phyloP scores from a whole-genome alignment of 225 moss, liverwort and hornwort species.

The Thuidium tamariscinum region DNA sequence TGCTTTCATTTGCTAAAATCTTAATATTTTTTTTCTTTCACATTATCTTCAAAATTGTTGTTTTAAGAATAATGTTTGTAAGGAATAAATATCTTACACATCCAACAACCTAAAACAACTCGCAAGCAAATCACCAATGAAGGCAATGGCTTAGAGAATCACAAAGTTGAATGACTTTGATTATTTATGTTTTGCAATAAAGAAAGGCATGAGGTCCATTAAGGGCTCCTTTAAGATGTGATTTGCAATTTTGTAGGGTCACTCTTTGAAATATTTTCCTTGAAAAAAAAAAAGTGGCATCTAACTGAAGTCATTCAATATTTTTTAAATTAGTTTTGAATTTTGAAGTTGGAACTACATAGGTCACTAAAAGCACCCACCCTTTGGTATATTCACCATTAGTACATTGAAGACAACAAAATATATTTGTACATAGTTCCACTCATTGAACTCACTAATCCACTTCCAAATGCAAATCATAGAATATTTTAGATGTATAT shows the following conservation, averaged over 20 bases:
- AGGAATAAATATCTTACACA: fast-evolving
- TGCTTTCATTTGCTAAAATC: too few relatives aligned
- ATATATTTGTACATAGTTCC: fast-evolving
- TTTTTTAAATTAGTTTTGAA: neutral
- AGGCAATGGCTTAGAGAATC: fast-evolving
- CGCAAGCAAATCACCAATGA: fast-evolving
- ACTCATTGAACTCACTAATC: neutral
- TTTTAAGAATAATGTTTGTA: neutral
- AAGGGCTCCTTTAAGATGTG: neutral
- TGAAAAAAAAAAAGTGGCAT: neutral
- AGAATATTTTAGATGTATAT: neutral
- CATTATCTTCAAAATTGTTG: neutral
- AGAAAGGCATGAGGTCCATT: neutral
- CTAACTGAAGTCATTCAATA: fast-evolving
- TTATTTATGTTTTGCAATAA: neutral
- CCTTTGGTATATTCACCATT: fast-evolving
- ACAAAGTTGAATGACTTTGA: neutral
- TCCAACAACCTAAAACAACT: fast-evolving
- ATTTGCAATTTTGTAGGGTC: fast-evolving
- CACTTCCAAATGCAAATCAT: fast-evolving
- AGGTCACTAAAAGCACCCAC: fast-evolving
- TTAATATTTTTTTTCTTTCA: fast-evolving
- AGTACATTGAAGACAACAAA: neutral
- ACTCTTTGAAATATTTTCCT: neutral
- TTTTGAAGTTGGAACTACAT: neutral